These are phyloP conservation scores for Antrodiella citrinella DNA, from an alignment of 768 basidiomycete species.

Conservation along the genomic window DNA sequence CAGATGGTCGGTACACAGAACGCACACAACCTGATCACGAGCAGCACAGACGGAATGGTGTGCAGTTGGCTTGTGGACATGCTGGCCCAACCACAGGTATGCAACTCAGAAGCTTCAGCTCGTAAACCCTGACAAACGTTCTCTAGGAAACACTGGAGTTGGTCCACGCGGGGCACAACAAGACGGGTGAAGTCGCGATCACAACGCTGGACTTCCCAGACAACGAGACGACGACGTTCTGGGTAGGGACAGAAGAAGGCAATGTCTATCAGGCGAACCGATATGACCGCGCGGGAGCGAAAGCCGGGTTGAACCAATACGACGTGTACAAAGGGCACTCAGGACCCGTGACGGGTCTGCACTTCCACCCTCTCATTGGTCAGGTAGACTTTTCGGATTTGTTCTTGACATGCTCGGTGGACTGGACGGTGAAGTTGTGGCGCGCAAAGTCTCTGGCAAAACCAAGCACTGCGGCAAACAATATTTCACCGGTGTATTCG, in stretches of 20 bases:
- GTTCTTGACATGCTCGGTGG: slow-evolving; percentile 87
- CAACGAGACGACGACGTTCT: slow-evolving; percentile 95
- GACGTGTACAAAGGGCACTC: slow-evolving; percentile 91
- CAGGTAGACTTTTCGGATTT: slow-evolving; percentile 93
- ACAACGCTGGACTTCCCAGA: slow-evolving; percentile 92
- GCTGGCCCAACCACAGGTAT: slow-evolving; percentile 94
- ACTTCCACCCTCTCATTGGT: slow-evolving; percentile 90
- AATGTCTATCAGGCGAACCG: slow-evolving; percentile 95
- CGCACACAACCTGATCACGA: slow-evolving; percentile 94
- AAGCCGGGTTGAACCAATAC: slow-evolving; percentile 89
- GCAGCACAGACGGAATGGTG: slow-evolving; percentile 93
- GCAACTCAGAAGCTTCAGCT: neutral
- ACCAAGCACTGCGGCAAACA: slow-evolving; percentile 48
- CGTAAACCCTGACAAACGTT: too few species aligned
- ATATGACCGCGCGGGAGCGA: slow-evolving; percentile 93
- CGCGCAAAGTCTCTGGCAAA: slow-evolving; percentile 71
- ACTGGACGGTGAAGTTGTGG: slow-evolving; percentile 99
- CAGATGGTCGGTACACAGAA: slow-evolving; percentile 98
- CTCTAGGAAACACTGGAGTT: slow-evolving; percentile 88
- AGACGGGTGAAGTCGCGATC: slow-evolving; percentile 94
- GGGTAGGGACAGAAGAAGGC: slow-evolving; percentile 97
- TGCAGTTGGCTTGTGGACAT: slow-evolving; percentile 99
- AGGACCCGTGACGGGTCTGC: slow-evolving; percentile 88
- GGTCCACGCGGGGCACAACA: slow-evolving; percentile 83
- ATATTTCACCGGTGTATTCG: slow-evolving; percentile 74